phyloP scores from a whole-genome alignment of 2,329 filamentous ascomycete species.

The Xylariales sp. region DNA sequence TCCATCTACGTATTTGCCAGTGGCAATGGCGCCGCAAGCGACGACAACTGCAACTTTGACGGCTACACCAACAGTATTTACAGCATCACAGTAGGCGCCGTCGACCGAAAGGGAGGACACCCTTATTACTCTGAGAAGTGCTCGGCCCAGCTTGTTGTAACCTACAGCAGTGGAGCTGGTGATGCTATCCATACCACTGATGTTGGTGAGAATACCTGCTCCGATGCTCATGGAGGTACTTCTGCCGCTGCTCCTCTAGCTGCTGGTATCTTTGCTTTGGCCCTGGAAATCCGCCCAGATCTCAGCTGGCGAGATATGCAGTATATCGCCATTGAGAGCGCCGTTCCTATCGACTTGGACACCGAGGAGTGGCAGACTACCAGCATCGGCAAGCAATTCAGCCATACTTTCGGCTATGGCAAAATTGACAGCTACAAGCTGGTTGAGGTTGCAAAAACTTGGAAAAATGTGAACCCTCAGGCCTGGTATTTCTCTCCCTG shows the following conservation, averaged over 20 bases:
- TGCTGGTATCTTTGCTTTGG: slow-evolving; percentile 86
- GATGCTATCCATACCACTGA: slow-evolving; percentile 97
- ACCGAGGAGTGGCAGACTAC: slow-evolving; percentile 76
- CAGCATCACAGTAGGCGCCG: slow-evolving; percentile 92
- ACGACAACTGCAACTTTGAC: slow-evolving; percentile 99
- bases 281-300: slow-evolving; percentile 78
- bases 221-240: slow-evolving; percentile 81
- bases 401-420: slow-evolving; percentile 92
- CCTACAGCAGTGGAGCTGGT: slow-evolving; percentile 86
- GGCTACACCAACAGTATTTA: slow-evolving; percentile 99
- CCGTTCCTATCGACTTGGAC: slow-evolving; percentile 72
- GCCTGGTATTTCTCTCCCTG: slow-evolving; percentile 93
- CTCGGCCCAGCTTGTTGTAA: slow-evolving; percentile 91
- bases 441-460: slow-evolving; percentile 80
- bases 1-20: slow-evolving; percentile 97
- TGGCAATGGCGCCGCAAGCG: slow-evolving; percentile 81
- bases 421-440: slow-evolving; percentile 87
- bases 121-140: slow-evolving; percentile 96
- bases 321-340: slow-evolving; percentile 81
- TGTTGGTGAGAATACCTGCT: slow-evolving; percentile 78
- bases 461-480: slow-evolving; percentile 88
- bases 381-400: slow-evolving; percentile 77
- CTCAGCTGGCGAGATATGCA: slow-evolving; percentile 93
- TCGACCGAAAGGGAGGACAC: slow-evolving; percentile 82
- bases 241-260: slow-evolving; percentile 92